phyloP scores from a whole-genome alignment of 1,284 basidiomycete genomes.

The Ceratobasidium sp. region DNA sequence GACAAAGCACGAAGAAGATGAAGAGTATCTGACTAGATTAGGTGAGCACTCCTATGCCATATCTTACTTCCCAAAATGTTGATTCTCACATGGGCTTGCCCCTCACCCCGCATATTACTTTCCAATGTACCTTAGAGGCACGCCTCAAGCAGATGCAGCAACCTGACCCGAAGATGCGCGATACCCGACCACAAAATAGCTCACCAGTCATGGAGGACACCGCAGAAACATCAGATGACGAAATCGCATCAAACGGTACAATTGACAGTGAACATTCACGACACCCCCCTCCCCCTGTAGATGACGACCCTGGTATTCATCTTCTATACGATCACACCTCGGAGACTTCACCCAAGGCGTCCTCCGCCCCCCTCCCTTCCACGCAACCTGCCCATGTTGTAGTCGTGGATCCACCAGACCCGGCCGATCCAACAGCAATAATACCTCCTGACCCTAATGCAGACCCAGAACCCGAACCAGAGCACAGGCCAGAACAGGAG shows the following conservation, averaged over 20 bases:
- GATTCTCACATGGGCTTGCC: conserved; percentile 16
- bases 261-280: conserved; percentile 18
- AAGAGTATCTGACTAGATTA: conserved; percentile 33
- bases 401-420: conserved; percentile 26
- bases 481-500: not conserved
- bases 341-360: conserved; percentile 3
- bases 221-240: conserved; percentile 30
- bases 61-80: conserved; percentile 8
- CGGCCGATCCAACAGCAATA: conserved; percentile 39
- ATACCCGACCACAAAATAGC: conserved; percentile 18
- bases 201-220: not conserved
- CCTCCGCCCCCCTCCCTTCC: not conserved
- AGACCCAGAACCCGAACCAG: not conserved
- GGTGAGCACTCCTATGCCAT: not conserved
- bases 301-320: conserved; percentile 37
- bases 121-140: conserved; percentile 8
- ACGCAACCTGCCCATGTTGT: conserved; percentile 5
- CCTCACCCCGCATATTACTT: not conserved
- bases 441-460: conserved; percentile 14
- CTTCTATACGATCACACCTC: conserved; percentile 33
- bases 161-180: conserved; percentile 34
- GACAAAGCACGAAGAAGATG: conserved; percentile 27
- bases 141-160: conserved; percentile 34
- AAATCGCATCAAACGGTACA: conserved; percentile 16
- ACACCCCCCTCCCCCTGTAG: conserved; percentile 6